Evolutionary conservation across 2,329 filamentous ascomycete species (phyloP).

Genomic region (Epichloe amarillans): DNA sequence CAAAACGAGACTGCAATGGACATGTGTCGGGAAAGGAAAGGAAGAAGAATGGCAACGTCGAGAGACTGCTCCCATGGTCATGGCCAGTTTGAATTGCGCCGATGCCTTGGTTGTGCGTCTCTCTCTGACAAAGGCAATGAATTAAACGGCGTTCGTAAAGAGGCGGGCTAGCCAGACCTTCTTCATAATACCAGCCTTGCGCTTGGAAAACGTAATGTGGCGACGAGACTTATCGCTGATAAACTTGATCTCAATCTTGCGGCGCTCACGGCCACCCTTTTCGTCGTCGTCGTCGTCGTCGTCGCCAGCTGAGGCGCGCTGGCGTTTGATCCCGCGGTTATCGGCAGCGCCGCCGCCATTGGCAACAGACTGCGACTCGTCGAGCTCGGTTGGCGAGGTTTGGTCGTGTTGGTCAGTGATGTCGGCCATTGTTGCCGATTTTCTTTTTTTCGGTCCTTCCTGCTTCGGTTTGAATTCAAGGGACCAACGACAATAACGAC

Average conservation of each 20-base stretch:
- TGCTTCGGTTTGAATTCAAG: neutral
- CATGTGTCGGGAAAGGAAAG: neutral
- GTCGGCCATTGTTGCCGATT: slow-evolving; percentile 49
- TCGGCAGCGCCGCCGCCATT: slow-evolving; percentile 60
- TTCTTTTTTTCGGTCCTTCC: neutral
- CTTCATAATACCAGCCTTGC: slow-evolving; percentile 99
- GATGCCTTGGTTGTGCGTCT: neutral
- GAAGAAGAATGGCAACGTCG: neutral
- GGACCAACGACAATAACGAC: neutral
- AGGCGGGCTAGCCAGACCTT: slow-evolving; percentile 53
- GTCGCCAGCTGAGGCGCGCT: slow-evolving; percentile 68
- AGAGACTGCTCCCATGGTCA: no score
- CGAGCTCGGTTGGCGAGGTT: slow-evolving; percentile 59
- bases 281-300: slow-evolving; percentile 97
- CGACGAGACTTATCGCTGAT: slow-evolving; percentile 99
- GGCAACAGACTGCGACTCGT: slow-evolving; percentile 57
- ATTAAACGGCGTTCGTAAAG: neutral
- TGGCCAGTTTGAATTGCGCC: neutral
- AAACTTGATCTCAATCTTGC: slow-evolving; percentile 99
- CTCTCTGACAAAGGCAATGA: neutral
- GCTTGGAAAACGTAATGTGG: slow-evolving; percentile 99
- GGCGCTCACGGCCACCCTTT: slow-evolving; percentile 91
- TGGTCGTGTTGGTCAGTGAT: slow-evolving; percentile 68
- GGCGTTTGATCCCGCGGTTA: slow-evolving; percentile 78
- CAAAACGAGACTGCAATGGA: neutral